Conservation (phyloP, 352 stramenopile species). For the Phytopythium montanum region DNA sequence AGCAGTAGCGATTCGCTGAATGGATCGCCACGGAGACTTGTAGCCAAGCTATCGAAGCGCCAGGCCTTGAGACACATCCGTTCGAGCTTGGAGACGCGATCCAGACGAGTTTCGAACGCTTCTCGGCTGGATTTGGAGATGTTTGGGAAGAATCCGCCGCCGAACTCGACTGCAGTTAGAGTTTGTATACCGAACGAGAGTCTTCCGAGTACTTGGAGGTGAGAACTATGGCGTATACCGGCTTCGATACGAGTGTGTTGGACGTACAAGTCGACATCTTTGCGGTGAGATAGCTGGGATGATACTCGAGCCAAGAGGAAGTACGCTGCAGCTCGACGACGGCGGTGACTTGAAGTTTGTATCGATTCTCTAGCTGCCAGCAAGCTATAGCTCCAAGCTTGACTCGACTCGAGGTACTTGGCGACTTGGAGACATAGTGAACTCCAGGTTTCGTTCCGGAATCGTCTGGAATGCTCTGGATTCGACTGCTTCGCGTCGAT, state of each 20-base stretch:
- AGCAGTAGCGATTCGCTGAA: conserved; percentile 56
- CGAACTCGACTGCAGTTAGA: conserved; percentile 27
- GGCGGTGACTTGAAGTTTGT: conserved; percentile 20
- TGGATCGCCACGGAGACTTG: conserved; percentile 27
- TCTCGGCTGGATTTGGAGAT: conserved; percentile 29
- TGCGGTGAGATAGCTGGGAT: conserved; percentile 16
- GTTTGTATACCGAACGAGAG: conserved; percentile 16
- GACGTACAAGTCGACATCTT: conserved; percentile 17
- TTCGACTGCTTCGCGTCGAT: background rate
- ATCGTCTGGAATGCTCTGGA: background rate
- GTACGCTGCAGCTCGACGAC: conserved; percentile 17
- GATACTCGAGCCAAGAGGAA: conserved; percentile 26
- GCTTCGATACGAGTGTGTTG: conserved; percentile 31
- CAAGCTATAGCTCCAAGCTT: conserved; percentile 32
- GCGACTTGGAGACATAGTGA: conserved; percentile 33
- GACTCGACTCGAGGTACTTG: conserved; percentile 27
- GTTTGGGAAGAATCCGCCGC: conserved; percentile 25
- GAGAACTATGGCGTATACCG: background rate
- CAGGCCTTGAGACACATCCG: conserved; percentile 61
- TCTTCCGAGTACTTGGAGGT: conserved; percentile 2
- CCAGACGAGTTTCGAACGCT: conserved; percentile 32
- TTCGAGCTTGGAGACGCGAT: conserved; percentile 53
- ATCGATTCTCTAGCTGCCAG: conserved; percentile 21
- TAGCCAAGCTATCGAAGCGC: conserved; percentile 41
- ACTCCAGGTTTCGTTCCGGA: conserved; percentile 39